Conservation (phyloP, 305 asterid species). For the Fraxinus floribunda region DNA sequence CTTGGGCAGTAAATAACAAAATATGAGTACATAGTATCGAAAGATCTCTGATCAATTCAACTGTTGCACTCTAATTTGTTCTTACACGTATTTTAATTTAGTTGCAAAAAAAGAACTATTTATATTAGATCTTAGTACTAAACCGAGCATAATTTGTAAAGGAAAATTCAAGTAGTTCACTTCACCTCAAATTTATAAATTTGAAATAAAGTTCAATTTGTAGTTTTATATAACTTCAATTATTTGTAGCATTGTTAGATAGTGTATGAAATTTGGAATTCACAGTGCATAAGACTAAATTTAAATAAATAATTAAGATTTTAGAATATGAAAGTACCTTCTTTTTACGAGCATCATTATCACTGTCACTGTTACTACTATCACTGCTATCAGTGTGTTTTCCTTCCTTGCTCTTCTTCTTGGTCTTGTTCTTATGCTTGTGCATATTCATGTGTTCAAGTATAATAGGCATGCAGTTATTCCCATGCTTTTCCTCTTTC, state of each 20-base stretch:
- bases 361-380: slow-evolving; percentile 34
- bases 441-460: slow-evolving; percentile 24
- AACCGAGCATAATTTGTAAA: too few relatives aligned
- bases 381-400: background rate
- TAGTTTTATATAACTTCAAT: background rate
- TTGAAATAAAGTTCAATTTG: too few relatives aligned
- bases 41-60: background rate
- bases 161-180: too few relatives aligned
- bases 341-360: slow-evolving; percentile 12
- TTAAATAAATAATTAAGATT: background rate
- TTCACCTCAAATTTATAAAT: too few relatives aligned
- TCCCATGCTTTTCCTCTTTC: slow-evolving; percentile 24
- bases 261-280: background rate
- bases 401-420: slow-evolving; percentile 2
- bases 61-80: background rate
- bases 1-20: background rate
- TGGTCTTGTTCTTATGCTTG: slow-evolving; percentile 22
- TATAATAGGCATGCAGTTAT: slow-evolving; percentile 31
- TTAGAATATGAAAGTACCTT: background rate
- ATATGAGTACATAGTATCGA: too few relatives aligned
- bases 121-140: too few relatives aligned
- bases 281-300: background rate
- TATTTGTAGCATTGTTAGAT: background rate
- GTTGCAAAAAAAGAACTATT: too few relatives aligned
- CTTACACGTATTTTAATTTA: too few relatives aligned